phyloP scores from a whole-genome alignment of 2,329 filamentous ascomycete genomes.

The Dendrostoma leiphaemia region DNA sequence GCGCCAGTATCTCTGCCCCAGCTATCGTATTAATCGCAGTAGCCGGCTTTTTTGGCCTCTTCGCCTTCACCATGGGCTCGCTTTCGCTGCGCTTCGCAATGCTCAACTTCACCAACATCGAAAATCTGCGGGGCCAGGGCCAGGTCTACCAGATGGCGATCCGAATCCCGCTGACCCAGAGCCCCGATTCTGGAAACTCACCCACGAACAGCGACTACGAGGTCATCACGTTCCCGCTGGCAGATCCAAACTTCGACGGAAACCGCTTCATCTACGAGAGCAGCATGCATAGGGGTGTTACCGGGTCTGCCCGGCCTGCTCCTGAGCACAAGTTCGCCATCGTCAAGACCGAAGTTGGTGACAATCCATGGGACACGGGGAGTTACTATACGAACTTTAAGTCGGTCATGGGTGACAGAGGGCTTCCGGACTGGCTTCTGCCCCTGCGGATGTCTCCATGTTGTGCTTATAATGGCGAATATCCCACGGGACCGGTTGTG shows the following conservation, averaged over 20 bases:
- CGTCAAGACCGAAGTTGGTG: conserved; percentile 66
- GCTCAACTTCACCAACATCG: conserved; percentile 80
- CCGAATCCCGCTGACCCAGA: conserved; percentile 52
- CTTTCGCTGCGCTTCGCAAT: conserved; percentile 70
- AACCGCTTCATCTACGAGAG: conserved; percentile 22
- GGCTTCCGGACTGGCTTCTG: conserved; percentile 73
- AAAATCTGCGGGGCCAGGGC: conserved; percentile 62
- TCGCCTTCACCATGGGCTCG: conserved; percentile 72
- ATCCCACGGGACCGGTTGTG: conserved; percentile 13
- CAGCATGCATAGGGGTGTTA: conserved; percentile 12
- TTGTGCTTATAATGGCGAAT: conserved; percentile 13
- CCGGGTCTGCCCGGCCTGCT: conserved; percentile 12
- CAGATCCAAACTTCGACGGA: conserved; percentile 21
- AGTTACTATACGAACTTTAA: conserved; percentile 67
- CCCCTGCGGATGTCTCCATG: conserved; percentile 76
- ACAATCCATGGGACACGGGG: conserved; percentile 85
- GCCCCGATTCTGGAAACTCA: not conserved
- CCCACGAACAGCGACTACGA: conserved; percentile 31
- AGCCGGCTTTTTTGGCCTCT: conserved; percentile 73
- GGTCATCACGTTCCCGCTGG: conserved; percentile 60
- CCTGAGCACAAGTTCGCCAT: conserved; percentile 62
- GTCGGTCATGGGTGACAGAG: conserved; percentile 70
- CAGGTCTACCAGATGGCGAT: conserved; percentile 74
- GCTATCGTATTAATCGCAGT: conserved; percentile 67
- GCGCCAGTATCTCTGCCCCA: conserved; percentile 48